A percentile compares a stretch with the other conserved stretches of the same genome.
Conservation (phyloP, 768 basidiomycete genomes). For the Boletus coccyginus region DNA sequence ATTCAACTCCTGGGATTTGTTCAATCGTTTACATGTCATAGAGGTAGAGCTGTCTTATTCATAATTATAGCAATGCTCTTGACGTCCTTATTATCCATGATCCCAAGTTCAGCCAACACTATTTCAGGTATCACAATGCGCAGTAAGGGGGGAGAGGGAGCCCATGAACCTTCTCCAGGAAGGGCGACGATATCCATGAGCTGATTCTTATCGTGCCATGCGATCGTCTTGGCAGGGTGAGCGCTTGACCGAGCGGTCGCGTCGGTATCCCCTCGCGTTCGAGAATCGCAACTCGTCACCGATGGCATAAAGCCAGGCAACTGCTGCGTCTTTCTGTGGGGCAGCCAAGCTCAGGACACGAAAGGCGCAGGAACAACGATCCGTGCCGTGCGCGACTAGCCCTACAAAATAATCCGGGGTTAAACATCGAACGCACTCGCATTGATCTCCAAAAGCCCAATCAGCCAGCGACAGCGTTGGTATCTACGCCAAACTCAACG, state of each 20-base stretch:
- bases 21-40: background rate
- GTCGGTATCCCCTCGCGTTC: constrained; percentile 34
- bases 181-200: constrained; percentile 41
- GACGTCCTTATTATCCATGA: background rate
- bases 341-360: constrained; percentile 46
- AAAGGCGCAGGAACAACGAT: constrained; percentile 61
- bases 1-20: background rate
- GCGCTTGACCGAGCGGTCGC: constrained; percentile 37
- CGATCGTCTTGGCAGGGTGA: constrained; percentile 52
- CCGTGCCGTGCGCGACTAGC: constrained; percentile 60
- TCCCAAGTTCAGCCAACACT: background rate
- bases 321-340: constrained; percentile 47
- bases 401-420: no score
- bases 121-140: background rate
- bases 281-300: constrained; percentile 41
- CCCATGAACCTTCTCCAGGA: constrained; percentile 16
- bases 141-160: background rate
- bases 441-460: no score
- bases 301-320: constrained; percentile 54
- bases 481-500: no score
- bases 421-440: no score
- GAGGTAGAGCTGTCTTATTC: constrained; percentile 6
- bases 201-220: constrained; percentile 33
- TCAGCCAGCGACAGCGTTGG: no score
- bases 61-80: background rate